Conservation (phyloP, 2,329 filamentous ascomycete species). For the Fusarium sp. region DNA sequence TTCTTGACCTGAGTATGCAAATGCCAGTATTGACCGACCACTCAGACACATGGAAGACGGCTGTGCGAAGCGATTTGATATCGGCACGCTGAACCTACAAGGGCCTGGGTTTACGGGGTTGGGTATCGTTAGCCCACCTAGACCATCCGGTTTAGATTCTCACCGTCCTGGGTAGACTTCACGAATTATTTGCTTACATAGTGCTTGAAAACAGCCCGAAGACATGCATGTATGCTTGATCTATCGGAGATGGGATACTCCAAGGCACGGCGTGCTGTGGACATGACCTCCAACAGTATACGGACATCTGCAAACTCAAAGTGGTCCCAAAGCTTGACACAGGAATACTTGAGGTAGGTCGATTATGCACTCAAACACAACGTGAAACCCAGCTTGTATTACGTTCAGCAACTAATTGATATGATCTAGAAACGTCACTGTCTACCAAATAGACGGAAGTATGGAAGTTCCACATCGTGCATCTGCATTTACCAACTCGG, state of each 20-base stretch:
- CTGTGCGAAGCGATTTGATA: conserved; percentile 74
- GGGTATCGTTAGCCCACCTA: conserved; percentile 33
- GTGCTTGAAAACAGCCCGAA: background rate
- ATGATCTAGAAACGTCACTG: background rate
- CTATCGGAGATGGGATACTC: background rate
- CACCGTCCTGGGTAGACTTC: conserved; percentile 32
- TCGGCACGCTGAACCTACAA: conserved; percentile 62
- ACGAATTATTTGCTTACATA: background rate
- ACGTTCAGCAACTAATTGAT: background rate
- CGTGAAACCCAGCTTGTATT: background rate
- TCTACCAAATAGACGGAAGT: background rate
- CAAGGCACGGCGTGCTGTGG: background rate
- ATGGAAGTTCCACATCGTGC: background rate
- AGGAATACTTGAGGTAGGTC: conserved; percentile 5
- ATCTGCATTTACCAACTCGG: background rate
- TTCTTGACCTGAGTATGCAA: background rate
- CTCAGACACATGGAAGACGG: conserved; percentile 80
- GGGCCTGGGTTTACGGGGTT: conserved; percentile 44
- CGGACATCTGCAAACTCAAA: background rate
- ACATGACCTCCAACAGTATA: background rate
- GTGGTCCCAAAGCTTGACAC: background rate
- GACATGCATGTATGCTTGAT: background rate
- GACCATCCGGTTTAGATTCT: conserved; percentile 27
- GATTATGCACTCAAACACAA: background rate
- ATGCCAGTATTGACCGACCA: conserved; percentile 5